Base-by-base conservation (phyloP, 2,329 filamentous ascomycete species). In the Neoarthrinium moseri region DNA sequence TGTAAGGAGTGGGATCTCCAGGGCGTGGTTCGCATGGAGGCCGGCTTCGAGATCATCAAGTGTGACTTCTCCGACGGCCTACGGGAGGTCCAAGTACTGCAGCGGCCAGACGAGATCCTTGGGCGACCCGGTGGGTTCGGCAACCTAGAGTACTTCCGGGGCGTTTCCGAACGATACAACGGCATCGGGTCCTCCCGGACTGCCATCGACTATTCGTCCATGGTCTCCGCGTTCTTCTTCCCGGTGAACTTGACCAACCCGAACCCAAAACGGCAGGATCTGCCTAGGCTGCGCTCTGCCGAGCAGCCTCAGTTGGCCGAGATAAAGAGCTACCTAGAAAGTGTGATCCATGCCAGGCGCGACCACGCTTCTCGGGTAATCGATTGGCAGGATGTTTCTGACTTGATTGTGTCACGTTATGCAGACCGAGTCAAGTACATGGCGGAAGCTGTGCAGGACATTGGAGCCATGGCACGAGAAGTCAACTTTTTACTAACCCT, bases 11-110 rank as follows among this genome's bases (percentile, higher is more conserved):
- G 29, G 77, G 73, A 71, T 47, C 64, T 81, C n/a, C 71, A 81
- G 44, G 78, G 77, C 1, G 62, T 81, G n/a, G 52, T 81, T 3
- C 67, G 77, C n/a, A 79, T 80, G 71, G 78, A 81, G 54, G 69
- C 67, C 12, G 78, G 78, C 0, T 80, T 81, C 51, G 78, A 81
- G 53, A 69, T 81, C 48, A 80, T 81, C 38, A 57, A 79, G 4
- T 82, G 78, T 52, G 43, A 45, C 27, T 45, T 45, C 36, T 53
- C 53, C 3, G 43, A 56, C 24, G 48, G 48, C 5, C 29, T 46
- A n/a, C 5, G 36, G 22, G n/a, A 46, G 22, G 26, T 46, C 4
- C 44, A 46, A 30, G 44, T 27, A 4, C 27, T 46, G 37, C 44
- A 46, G 37, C 36, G 44, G 4, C 44, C 44, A 12, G 44, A 41